Conservation (phyloP, 805 yeast genomes). For the Yarrowia divulgata region DNA sequence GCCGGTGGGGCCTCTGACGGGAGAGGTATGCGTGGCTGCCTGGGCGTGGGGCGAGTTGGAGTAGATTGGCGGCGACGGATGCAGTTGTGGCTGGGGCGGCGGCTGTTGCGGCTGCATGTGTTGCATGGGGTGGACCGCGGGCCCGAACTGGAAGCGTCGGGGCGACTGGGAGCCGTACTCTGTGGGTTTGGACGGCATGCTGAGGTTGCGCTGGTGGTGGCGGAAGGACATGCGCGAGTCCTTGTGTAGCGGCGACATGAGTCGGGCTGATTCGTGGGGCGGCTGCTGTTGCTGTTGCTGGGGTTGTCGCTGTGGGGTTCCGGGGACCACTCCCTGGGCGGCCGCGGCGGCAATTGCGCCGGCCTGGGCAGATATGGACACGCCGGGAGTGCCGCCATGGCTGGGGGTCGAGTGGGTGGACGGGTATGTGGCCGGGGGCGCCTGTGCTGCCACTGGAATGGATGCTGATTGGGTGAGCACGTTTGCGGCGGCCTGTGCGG, state of each 20-base stretch:
- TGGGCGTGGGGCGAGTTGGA: conserved; percentile 32
- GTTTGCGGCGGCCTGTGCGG: conserved; percentile 22
- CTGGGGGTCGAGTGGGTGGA: conserved; percentile 32
- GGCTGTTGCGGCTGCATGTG: conserved; percentile 38
- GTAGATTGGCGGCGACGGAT: conserved; percentile 39
- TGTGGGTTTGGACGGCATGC: conserved; percentile 44
- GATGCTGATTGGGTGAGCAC: conserved; percentile 28
- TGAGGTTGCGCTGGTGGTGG: conserved; percentile 45
- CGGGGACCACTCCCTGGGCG: conserved; percentile 38
- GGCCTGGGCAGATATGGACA: conserved; percentile 38
- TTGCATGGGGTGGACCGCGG: conserved; percentile 37
- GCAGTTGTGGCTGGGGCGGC: conserved; percentile 31
- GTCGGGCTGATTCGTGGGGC: conserved; percentile 36
- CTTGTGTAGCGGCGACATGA: conserved; percentile 39
- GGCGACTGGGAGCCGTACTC: conserved; percentile 42
- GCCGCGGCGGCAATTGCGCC: conserved; percentile 43
- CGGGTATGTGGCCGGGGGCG: conserved; percentile 13
- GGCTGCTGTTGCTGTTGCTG: neutral
- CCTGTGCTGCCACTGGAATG: conserved; percentile 18
- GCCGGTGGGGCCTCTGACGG: conserved; percentile 8
- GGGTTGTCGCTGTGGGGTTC: conserved; percentile 6
- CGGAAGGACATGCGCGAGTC: conserved; percentile 41
- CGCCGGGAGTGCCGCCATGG: conserved; percentile 24
- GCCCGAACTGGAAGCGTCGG: conserved; percentile 39
- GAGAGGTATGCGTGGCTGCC: conserved; percentile 4